These are phyloP conservation scores for Lathyrus tuberosus DNA, from an alignment of 306 rosid species.

Conservation along the genomic window DNA sequence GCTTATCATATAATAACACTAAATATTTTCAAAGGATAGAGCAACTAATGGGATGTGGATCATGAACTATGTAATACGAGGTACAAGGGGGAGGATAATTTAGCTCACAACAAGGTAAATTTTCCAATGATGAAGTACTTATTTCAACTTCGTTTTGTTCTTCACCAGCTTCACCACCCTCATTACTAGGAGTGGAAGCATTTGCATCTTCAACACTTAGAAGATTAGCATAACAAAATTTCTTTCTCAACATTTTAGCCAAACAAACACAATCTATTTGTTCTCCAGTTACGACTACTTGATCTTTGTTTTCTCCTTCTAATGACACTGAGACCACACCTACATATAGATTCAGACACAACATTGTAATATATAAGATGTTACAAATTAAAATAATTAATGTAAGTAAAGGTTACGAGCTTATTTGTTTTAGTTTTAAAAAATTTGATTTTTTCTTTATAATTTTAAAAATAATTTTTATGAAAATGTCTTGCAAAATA, in stretches of 20 bases:
- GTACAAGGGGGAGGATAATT: neutral
- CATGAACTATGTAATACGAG: constrained; percentile 1
- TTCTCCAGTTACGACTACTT: constrained; percentile 40
- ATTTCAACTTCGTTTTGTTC: neutral
- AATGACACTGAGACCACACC: constrained; percentile 40
- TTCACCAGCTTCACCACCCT: neutral
- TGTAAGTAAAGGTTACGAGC: too few relatives aligned
- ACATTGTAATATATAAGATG: neutral
- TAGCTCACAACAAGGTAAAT: neutral
- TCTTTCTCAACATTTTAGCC: constrained; percentile 37
- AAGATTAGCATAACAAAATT: constrained; percentile 33
- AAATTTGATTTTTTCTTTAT: too few relatives aligned
- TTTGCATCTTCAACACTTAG: constrained; percentile 31
- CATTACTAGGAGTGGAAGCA: neutral
- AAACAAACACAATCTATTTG: constrained; percentile 41
- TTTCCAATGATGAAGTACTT: neutral
- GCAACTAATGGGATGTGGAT: neutral
- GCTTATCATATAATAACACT: neutral
- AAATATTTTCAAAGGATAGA: neutral
- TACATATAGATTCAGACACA: neutral
- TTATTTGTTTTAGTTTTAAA: too few relatives aligned
- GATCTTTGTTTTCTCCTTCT: constrained; percentile 39
- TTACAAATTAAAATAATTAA: too few relatives aligned
- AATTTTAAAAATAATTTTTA: too few relatives aligned
- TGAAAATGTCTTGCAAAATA: too few relatives aligned